Percentiles rank a stretch among this genome's conserved stretches.
Evolutionary conservation across 2,329 filamentous ascomycete genomes (phyloP).

Genomic region (Ceratocystis cubensis): DNA sequence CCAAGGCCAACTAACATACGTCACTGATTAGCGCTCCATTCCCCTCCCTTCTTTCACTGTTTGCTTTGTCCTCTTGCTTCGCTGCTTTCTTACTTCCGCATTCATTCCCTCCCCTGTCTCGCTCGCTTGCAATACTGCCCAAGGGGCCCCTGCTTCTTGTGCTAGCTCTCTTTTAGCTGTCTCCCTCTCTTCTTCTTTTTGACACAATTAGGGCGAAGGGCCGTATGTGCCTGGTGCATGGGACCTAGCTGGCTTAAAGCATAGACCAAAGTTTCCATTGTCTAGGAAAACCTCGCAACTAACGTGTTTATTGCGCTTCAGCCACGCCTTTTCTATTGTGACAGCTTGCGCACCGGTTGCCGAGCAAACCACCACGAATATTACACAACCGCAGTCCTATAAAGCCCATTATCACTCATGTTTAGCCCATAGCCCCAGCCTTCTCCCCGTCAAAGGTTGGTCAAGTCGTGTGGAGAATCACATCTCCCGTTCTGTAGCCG

Average conservation of each 20-base stretch:
- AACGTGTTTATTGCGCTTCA: background rate
- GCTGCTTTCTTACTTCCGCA: background rate
- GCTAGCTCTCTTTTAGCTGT: background rate
- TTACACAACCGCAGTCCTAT: background rate
- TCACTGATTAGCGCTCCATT: background rate
- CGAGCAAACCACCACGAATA: background rate
- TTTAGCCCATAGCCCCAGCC: background rate
- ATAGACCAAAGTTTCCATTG: background rate
- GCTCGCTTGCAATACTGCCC: background rate
- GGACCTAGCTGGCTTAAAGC: background rate
- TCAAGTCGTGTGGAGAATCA: background rate
- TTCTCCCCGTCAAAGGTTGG: background rate
- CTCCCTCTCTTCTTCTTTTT: background rate
- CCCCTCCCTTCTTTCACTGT: no score
- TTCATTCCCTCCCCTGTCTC: background rate
- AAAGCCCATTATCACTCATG: background rate
- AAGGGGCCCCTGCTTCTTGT: background rate
- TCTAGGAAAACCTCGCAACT: background rate
- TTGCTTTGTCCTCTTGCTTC: background rate
- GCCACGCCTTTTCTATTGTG: background rate
- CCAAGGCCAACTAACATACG: background rate
- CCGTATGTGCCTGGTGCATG: background rate
- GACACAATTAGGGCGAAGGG: background rate
- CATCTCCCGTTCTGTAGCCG: slow-evolving; percentile 1
- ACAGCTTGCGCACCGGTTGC: background rate